These are phyloP conservation scores for Liriodendron chinense DNA, from an alignment of 164 flowering plant genomes.

Conservation along the genomic window DNA sequence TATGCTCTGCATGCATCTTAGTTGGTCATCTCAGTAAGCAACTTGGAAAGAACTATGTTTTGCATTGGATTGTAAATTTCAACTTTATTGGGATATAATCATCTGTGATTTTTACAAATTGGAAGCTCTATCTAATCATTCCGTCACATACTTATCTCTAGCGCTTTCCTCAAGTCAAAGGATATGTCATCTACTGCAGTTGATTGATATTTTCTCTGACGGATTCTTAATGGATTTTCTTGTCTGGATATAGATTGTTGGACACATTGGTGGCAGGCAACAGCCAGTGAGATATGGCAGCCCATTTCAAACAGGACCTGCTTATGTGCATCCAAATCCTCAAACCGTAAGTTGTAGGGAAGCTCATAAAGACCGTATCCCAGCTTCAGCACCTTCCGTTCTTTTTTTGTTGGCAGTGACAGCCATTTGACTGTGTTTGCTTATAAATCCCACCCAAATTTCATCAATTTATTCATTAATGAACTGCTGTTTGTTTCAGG, in stretches of 20 bases:
- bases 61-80: background rate
- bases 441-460: background rate
- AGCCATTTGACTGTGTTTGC: background rate
- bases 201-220: background rate
- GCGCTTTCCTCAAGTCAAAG: background rate
- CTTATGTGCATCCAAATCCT: slow-evolving; percentile 52
- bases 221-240: slow-evolving; percentile 3
- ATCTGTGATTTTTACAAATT: too few relatives aligned
- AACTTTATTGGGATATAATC: background rate
- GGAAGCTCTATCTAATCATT: background rate
- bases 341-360: slow-evolving; percentile 51
- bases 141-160: background rate
- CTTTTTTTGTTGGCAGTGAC: background rate
- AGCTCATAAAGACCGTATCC: background rate
- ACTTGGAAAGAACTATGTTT: background rate
- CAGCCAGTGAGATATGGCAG: slow-evolving; percentile 52
- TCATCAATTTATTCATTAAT: background rate
- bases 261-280: slow-evolving; percentile 46
- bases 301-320: slow-evolving; percentile 49
- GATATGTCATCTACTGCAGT: background rate
- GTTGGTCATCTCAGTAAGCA: background rate
- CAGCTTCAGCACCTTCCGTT: too few relatives aligned
- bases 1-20: background rate
- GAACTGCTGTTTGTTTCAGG: slow-evolving; percentile 30
- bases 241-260: slow-evolving; percentile 41